Base-by-base conservation (phyloP, 495 filamentous ascomycete genomes). In the Tuber magnatum region DNA sequence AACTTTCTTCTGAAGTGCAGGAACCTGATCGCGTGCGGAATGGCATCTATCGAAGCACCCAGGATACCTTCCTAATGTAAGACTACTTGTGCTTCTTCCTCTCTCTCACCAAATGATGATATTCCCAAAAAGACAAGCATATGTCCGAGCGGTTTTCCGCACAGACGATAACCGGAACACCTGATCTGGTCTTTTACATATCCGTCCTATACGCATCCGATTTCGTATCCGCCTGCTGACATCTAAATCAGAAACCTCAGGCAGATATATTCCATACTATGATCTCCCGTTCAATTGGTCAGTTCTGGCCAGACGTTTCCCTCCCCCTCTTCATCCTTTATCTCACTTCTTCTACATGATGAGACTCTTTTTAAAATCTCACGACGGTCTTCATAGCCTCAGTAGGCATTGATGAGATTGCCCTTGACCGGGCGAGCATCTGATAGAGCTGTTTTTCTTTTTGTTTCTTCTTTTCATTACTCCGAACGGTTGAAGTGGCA, bases 381-480 rank as follows among this genome's bases (percentile, higher is more conserved):
- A 97, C 94, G 93, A 97, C 93, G 93, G 93, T 97, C 93, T 92
- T 91, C 94, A 92, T 94, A 97, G 89, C 90, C 87, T 89, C 82
- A 80, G 84, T 88, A 78, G 87, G 89, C 88, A 86, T 92, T 96
- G 93, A 94, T 94, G 93, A 94, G 87, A 91, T 86, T 86, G 91
- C 92, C 92, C 89, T 88, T 94, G 92, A 95, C 93, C 91, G 86
- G 93, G 92, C 76, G 76, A 68, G 77, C 78, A 79, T 91, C 87
- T 90, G 92, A 90, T 91, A 83, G n/a, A 85, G 74, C 78, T 81
- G 80, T 75, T 70, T 74, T 70, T 65, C 70, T 74, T 72, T 73
- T 74, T 14, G 72, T 46, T 79, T 61, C 77, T 40, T 39, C 24
- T 71, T 39, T 42, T 65, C 28, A 6, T 35, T 65, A 18, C 56